A percentile compares a stretch with the other conserved stretches of the same genome.
phyloP scores from a whole-genome alignment of 2,329 filamentous ascomycete species.

The Cyphellophora europaea region DNA sequence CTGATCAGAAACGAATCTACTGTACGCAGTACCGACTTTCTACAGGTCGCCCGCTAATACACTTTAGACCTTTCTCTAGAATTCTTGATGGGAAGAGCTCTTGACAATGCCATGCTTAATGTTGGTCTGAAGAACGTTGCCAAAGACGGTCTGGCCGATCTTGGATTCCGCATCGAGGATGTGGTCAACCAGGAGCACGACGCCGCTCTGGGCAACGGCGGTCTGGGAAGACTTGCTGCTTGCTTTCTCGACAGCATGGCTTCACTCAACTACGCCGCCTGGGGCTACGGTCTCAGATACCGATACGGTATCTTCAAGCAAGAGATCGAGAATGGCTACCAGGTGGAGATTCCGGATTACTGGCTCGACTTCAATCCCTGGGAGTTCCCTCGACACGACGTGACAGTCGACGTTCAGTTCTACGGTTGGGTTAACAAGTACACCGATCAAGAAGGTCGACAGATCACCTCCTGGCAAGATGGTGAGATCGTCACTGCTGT shows the following conservation, averaged over 20 bases:
- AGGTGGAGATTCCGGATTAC: slow-evolving; percentile 96
- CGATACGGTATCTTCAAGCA: slow-evolving; percentile 99
- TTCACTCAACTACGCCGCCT: slow-evolving; percentile 88
- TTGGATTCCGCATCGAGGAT: slow-evolving; percentile 96
- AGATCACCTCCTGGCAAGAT: slow-evolving; percentile 71
- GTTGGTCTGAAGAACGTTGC: slow-evolving; percentile 79
- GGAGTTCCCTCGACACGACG: slow-evolving; percentile 94
- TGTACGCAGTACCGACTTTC: slow-evolving; percentile 40
- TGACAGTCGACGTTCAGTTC: slow-evolving; percentile 95
- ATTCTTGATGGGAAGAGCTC: slow-evolving; percentile 90
- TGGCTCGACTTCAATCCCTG: slow-evolving; percentile 99
- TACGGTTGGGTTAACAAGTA: slow-evolving; percentile 74
- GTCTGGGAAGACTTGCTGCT: slow-evolving; percentile 84
- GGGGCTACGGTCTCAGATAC: slow-evolving; percentile 95
- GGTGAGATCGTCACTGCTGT: slow-evolving; percentile 88
- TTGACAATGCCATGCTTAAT: slow-evolving; percentile 99
- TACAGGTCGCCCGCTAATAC: not conserved
- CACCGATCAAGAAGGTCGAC: slow-evolving; percentile 66
- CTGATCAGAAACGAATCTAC: slow-evolving; percentile 88
- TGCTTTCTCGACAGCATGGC: slow-evolving; percentile 96
- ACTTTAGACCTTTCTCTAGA: slow-evolving; percentile 76
- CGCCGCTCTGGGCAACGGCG: slow-evolving; percentile 90
- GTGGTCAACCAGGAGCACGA: slow-evolving; percentile 92
- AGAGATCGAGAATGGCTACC: slow-evolving; percentile 95
- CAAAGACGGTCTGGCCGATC: slow-evolving; percentile 71